Percentiles rank a stretch among this genome's conserved stretches.
These are phyloP conservation scores for Acanthamoeba lenticulata DNA, from an alignment of 208 protist species.

Conservation along the genomic window DNA sequence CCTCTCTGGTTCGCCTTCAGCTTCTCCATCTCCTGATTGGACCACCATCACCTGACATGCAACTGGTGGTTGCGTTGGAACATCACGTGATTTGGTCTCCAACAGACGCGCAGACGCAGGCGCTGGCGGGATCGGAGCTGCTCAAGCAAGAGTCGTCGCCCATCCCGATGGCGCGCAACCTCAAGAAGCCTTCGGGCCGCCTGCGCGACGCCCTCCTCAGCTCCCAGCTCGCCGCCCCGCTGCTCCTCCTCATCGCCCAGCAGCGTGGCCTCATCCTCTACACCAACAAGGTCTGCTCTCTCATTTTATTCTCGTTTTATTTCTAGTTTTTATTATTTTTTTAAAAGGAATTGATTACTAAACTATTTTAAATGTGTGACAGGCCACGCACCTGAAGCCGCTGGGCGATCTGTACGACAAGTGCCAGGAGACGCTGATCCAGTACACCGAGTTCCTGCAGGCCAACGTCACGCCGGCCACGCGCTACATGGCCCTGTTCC, in stretches of 20 bases:
- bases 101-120: slow-evolving; percentile 69
- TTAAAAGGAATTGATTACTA: background rate
- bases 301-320: no score
- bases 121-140: slow-evolving; percentile 77
- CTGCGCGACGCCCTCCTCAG: background rate
- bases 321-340: background rate
- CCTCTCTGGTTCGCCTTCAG: background rate
- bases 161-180: background rate
- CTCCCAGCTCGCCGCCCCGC: slow-evolving; percentile 65
- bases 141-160: slow-evolving; percentile 68
- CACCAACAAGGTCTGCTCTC: background rate
- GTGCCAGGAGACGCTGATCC: slow-evolving; percentile 64
- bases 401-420: slow-evolving; percentile 67
- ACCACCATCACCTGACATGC: background rate
- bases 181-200: background rate
- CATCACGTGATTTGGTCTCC: background rate
- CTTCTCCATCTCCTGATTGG: background rate
- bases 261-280: slow-evolving; percentile 70
- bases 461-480: background rate
- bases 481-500: slow-evolving; percentile 45
- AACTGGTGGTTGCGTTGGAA: background rate
- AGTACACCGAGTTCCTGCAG: slow-evolving; percentile 57
- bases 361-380: background rate
- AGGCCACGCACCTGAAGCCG: slow-evolving; percentile 39
- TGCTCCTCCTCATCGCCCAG: slow-evolving; percentile 80